Base-by-base conservation (phyloP, 352 stramenopile genomes). In the Globisporangium carolinianum region DNA sequence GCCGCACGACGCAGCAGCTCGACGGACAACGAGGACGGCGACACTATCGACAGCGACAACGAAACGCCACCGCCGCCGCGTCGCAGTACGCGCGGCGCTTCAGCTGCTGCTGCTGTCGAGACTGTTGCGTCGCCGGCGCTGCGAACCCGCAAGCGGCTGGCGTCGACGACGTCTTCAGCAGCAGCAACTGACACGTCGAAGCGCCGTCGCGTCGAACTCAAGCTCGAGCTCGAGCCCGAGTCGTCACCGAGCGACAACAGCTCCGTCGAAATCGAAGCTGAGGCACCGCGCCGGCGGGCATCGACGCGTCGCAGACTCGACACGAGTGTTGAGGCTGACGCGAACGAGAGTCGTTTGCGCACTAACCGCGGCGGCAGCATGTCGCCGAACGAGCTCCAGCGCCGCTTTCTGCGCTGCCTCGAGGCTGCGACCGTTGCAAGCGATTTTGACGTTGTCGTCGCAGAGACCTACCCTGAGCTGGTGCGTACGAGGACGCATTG, bases 371-470 rank as follows among this genome's bases (percentile, higher is more conserved):
- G 53, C 36, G 51, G 55, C n/a, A 35, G 55, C 36, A 47, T 55
- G 55, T 54, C 53, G 0, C 55, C 42, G 5, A 15, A 32, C 1
- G 58, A 56, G n/a, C 43, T 63, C 6, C 58, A 64, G 43, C 52
- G 45, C 15, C 52, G 51, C 12, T 62, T 71, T 35, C 39, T 68
- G 14, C 51, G 55, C n/a, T 46, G 37, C 6, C 37, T 62, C 36
- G 63, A 66, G 15, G 42, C 58, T 14, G 61, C 37, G 39, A 59
- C 60, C 5, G 37, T 47, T 12, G 17, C 52, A 36, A 59, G 46
- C 17, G 63, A 68, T 51, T 73, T 73, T 53, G 76, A 87, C 51
- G 64, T 63, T 32, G 60, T 79, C 9, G 68, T 87, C 35, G 63
- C 65, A 15, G 43, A 78, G 50, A 49, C 57, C 17, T 87, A 65